These are phyloP conservation scores for Collybiopsis confluens DNA, from an alignment of 768 basidiomycete genomes.

Conservation along the genomic window DNA sequence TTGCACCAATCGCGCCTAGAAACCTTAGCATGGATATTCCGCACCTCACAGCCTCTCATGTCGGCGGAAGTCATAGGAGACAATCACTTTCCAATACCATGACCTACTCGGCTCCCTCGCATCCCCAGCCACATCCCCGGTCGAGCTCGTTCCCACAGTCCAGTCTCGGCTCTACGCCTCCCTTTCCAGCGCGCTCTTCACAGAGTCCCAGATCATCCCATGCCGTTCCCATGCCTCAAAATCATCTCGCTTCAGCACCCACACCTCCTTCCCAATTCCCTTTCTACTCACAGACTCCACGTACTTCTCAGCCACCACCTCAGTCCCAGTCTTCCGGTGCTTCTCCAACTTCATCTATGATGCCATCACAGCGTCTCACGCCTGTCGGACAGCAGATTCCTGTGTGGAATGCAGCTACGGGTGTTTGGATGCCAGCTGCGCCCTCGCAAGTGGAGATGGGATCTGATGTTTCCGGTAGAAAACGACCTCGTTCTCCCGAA, in stretches of 20 bases:
- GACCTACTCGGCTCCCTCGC: background rate
- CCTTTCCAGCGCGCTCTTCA: background rate
- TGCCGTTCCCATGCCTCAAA: background rate
- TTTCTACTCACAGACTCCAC: too few relatives aligned
- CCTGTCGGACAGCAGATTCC: background rate
- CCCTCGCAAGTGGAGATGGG: background rate
- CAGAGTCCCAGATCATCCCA: background rate
- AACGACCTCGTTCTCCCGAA: slow-evolving; percentile 1
- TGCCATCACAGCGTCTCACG: too few relatives aligned
- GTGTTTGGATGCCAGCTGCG: slow-evolving; percentile 1
- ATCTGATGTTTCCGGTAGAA: background rate
- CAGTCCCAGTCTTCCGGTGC: too few relatives aligned
- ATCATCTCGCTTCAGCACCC: background rate
- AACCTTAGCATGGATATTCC: too few relatives aligned
- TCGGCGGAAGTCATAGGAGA: background rate
- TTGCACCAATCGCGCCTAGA: too few relatives aligned
- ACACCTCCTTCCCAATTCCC: too few relatives aligned
- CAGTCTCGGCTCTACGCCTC: background rate
- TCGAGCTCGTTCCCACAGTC: background rate
- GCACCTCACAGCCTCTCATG: background rate
- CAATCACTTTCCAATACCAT: background rate
- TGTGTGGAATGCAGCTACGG: slow-evolving; percentile 2
- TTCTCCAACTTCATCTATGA: too few relatives aligned
- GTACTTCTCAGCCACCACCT: too few relatives aligned
- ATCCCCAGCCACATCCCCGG: background rate